Evolutionary conservation across 2,329 filamentous ascomycete species (phyloP).

Genomic region (Monosporascus cannonballus): DNA sequence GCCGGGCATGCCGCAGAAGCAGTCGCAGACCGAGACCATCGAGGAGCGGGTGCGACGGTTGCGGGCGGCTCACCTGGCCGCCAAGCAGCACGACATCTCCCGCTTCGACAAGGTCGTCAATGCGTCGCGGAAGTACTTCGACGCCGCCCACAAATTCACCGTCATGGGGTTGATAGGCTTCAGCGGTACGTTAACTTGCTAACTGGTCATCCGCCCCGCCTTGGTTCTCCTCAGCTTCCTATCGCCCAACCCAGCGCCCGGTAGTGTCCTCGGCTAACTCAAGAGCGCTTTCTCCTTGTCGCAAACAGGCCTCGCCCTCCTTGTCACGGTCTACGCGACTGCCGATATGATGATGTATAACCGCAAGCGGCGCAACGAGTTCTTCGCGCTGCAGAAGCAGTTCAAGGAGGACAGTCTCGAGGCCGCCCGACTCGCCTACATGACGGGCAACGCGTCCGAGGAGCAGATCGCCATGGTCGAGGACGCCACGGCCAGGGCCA

Average conservation of each 20-base stretch:
- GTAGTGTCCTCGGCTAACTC: no score
- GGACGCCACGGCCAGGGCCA: conserved; percentile 45
- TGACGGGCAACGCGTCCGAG: conserved; percentile 50
- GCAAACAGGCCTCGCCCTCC: conserved; percentile 42
- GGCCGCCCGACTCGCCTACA: conserved; percentile 53
- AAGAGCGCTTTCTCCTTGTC: neutral
- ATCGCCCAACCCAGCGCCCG: no score
- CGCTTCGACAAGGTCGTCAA: conserved; percentile 44
- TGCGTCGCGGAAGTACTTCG: conserved; percentile 43
- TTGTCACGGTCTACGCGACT: conserved; percentile 53
- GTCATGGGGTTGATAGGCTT: conserved; percentile 49
- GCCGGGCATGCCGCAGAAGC: conserved; percentile 20
- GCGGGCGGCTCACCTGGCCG: conserved; percentile 61
- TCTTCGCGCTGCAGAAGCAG: conserved; percentile 48
- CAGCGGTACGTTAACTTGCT: conserved; percentile 39
- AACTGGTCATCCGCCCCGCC: neutral
- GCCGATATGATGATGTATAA: conserved; percentile 58
- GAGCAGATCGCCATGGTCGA: conserved; percentile 53
- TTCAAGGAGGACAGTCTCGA: conserved; percentile 50
- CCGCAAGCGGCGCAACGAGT: conserved; percentile 53
- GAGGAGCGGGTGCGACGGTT: conserved; percentile 64
- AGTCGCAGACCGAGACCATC: conserved; percentile 50
- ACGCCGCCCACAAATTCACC: conserved; percentile 50
- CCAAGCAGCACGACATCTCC: conserved; percentile 52
- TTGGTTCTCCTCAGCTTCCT: no score